Evolutionary conservation across 148 eudicot genomes (phyloP).

Genomic region (Euryodendron excelsum): DNA sequence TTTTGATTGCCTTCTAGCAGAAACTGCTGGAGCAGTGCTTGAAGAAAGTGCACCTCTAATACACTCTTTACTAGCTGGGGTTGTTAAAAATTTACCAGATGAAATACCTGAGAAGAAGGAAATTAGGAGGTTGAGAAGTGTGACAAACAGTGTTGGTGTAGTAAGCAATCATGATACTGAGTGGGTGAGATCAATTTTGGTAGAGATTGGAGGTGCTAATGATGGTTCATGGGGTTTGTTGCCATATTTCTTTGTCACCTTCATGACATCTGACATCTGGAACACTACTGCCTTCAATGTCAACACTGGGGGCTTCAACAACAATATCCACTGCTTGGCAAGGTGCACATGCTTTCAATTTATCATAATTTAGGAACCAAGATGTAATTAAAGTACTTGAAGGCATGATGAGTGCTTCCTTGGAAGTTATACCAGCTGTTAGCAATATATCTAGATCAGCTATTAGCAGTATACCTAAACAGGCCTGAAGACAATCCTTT

Average conservation of each 20-base stretch:
- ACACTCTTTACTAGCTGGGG: slow-evolving; percentile 61
- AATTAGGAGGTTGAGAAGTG: slow-evolving; percentile 75
- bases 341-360: slow-evolving; percentile 47
- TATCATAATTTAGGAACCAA: neutral
- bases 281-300: slow-evolving; percentile 69
- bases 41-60: slow-evolving; percentile 80
- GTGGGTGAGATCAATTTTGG: slow-evolving; percentile 73
- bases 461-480: no score
- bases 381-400: neutral
- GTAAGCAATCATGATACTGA: slow-evolving; percentile 67
- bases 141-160: slow-evolving; percentile 61
- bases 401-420: neutral
- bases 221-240: slow-evolving; percentile 86
- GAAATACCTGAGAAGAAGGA: slow-evolving; percentile 86
- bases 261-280: slow-evolving; percentile 89
- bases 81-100: slow-evolving; percentile 66
- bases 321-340: slow-evolving; percentile 84
- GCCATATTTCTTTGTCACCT: slow-evolving; percentile 75
- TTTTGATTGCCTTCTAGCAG: slow-evolving; percentile 76
- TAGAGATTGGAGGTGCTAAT: slow-evolving; percentile 73
- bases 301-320: slow-evolving; percentile 89
- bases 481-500: no score
- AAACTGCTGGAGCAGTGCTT: slow-evolving; percentile 74
- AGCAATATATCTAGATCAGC: no score
- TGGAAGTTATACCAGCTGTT: no score